phyloP scores from a whole-genome alignment of 129 eudicot genomes.

The Calendula officinalis region DNA sequence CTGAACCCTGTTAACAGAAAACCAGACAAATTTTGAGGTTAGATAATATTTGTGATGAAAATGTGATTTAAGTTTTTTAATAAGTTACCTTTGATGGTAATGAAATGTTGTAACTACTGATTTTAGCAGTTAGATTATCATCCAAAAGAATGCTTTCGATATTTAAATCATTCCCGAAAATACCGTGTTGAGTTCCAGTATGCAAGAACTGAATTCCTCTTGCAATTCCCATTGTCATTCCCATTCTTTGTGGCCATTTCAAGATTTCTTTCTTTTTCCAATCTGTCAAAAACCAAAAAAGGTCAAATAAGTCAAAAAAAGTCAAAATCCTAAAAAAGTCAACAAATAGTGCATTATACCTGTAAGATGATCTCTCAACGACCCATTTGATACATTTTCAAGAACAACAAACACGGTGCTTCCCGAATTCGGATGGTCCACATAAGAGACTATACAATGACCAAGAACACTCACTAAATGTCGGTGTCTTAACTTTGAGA shows the following conservation, averaged over 20 bases:
- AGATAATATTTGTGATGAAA: not conserved
- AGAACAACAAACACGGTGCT: slow-evolving; percentile 78
- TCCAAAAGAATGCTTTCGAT: slow-evolving; percentile 70
- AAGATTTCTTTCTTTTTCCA: slow-evolving; percentile 71
- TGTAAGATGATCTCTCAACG: slow-evolving; percentile 72
- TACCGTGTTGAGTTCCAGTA: slow-evolving; percentile 55
- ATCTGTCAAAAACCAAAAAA: slow-evolving; percentile 35
- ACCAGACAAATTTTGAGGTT: not conserved
- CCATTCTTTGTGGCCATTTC: slow-evolving; percentile 98
- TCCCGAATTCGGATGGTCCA: slow-evolving; percentile 68
- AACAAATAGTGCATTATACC: slow-evolving; percentile 34
- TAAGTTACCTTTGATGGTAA: slow-evolving; percentile 63
- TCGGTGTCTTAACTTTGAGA: slow-evolving; percentile 80
- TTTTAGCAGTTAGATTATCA: slow-evolving; percentile 75
- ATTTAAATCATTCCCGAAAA: slow-evolving; percentile 71
- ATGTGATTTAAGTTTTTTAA: slow-evolving; percentile 26
- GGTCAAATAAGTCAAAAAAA: no score
- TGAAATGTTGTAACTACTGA: slow-evolving; percentile 76
- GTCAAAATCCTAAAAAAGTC: no score
- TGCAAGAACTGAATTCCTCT: slow-evolving; percentile 88
- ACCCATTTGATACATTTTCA: slow-evolving; percentile 69
- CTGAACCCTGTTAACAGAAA: slow-evolving; percentile 52
- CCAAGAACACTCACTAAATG: slow-evolving; percentile 91
- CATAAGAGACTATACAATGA: slow-evolving; percentile 70
- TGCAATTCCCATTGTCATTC: slow-evolving; percentile 76